phyloP scores from a whole-genome alignment of 768 basidiomycete species.

The Collybia nuda region DNA sequence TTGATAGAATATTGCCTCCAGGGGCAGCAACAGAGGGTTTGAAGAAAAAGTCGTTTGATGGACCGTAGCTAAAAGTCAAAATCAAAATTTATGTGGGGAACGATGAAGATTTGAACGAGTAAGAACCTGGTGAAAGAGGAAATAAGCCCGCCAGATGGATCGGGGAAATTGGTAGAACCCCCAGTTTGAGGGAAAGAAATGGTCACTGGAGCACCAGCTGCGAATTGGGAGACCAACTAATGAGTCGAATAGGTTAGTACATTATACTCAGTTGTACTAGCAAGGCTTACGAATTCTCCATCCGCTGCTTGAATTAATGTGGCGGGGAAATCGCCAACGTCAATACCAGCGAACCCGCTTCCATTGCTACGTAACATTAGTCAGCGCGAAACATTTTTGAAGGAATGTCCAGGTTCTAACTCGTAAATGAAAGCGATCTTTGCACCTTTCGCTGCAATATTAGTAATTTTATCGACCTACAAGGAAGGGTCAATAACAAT shows the following conservation, averaged over 20 bases:
- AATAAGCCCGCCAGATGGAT: slow-evolving; percentile 53
- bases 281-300: slow-evolving; percentile 40
- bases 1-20: slow-evolving; percentile 51
- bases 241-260: no score
- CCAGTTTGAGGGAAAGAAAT: slow-evolving; percentile 51
- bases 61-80: slow-evolving; percentile 42
- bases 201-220: slow-evolving; percentile 38
- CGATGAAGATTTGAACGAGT: background rate
- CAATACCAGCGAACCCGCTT: slow-evolving; percentile 41
- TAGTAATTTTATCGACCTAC: slow-evolving; percentile 34
- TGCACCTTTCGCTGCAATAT: background rate
- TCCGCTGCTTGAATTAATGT: slow-evolving; percentile 53
- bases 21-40: slow-evolving; percentile 56
- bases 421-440: background rate
- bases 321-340: slow-evolving; percentile 45
- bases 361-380: slow-evolving; percentile 39
- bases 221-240: slow-evolving; percentile 51
- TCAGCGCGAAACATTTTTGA: background rate
- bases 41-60: slow-evolving; percentile 58
- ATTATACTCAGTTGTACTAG: no score
- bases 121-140: slow-evolving; percentile 45
- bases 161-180: slow-evolving; percentile 40
- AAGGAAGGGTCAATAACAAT: background rate
- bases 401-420: slow-evolving; percentile 33
- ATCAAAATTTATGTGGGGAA: background rate